Base-by-base conservation (phyloP, 306 rosid genomes). In the cucumber (Cucumis sativus) region DNA sequence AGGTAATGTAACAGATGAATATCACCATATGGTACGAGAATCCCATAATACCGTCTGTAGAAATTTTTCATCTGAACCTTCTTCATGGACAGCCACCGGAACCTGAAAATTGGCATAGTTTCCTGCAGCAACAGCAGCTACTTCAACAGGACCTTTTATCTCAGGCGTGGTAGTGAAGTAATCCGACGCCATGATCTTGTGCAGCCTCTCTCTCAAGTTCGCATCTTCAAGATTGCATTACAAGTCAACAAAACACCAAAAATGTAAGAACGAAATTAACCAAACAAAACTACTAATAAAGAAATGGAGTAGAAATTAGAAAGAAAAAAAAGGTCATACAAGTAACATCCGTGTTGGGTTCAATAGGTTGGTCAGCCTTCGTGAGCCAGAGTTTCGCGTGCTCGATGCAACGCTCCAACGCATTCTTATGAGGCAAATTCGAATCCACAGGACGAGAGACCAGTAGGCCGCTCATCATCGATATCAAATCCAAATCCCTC, bases 331-430 rank as follows among this genome's bases (percentile, higher is more conserved):
- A 15, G 25, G 82, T 8, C 28, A 41, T 89, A 96, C 99, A 96
- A n/a, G 99, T 88, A 23, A 89, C 83, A 77, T 74, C 86, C 59
- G 89, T 77, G 83, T 83, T 80, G 40, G 91, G 82, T 49, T 87
- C 98, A 79, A 96, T 80, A 2, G 96, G 91, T 41, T 77, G 91
- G 35, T 89, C 89, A 0, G 96, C 87, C 76, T 82, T 88, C 1
- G 86, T 73, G 9, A 92, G 89, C 99, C 98, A 96, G 10, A 88
- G 87, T 84, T 85, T 87, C n/a, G 99, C 98, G 80, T 96, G 97
- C 75, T 91, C 99, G 8, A 88, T 62, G 85, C 99, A 96, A 17
- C 87, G 85, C 84, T 82, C 89, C 79, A 96, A 71, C 4, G 99
- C 96, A 59, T 91, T 88, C 86, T 87, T 88, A 76, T 96, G 99